Evolutionary conservation across 2,329 filamentous ascomycete species (phyloP).

Genomic region (Cladophialophora psammophila): DNA sequence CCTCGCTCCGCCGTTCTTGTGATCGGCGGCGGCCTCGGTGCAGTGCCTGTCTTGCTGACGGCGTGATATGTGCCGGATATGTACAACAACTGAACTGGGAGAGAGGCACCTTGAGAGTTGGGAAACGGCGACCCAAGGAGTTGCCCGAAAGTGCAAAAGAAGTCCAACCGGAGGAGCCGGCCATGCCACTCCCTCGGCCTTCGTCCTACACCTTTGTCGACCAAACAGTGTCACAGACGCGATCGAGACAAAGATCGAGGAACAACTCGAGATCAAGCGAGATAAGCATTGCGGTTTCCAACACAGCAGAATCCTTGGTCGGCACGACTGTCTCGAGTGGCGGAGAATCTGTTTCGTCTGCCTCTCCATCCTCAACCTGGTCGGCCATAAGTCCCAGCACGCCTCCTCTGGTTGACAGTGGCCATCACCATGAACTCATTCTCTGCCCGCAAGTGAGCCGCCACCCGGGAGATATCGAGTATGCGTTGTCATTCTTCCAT

Average conservation of each 20-base stretch:
- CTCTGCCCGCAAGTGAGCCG: constrained; percentile 21
- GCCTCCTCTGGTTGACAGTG: constrained; percentile 3
- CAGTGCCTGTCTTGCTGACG: constrained; percentile 35
- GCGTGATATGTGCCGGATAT: constrained; percentile 37
- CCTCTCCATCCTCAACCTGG: constrained; percentile 25
- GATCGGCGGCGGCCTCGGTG: constrained; percentile 39
- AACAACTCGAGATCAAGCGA: constrained; percentile 26
- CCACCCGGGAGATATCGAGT: constrained; percentile 25
- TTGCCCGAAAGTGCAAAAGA: not conserved
- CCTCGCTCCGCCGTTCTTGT: constrained; percentile 30
- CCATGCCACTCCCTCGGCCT: constrained; percentile 24
- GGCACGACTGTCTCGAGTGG: not conserved
- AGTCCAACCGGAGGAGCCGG: not conserved
- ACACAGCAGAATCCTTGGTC: not conserved
- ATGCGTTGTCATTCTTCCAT: constrained; percentile 32
- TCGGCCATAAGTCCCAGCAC: constrained; percentile 13
- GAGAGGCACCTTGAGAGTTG: constrained; percentile 22
- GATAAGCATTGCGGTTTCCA: not conserved
- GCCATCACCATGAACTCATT: constrained; percentile 1
- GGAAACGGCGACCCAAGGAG: constrained; percentile 21
- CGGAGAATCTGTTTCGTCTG: constrained; percentile 12
- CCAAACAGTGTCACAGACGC: constrained; percentile 12
- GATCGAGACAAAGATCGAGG: constrained; percentile 21
- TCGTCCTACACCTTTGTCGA: constrained; percentile 34
- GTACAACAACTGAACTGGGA: constrained; percentile 39